Conservation (phyloP, 2,329 filamentous ascomycete genomes). For the Zymoseptoria brevis region DNA sequence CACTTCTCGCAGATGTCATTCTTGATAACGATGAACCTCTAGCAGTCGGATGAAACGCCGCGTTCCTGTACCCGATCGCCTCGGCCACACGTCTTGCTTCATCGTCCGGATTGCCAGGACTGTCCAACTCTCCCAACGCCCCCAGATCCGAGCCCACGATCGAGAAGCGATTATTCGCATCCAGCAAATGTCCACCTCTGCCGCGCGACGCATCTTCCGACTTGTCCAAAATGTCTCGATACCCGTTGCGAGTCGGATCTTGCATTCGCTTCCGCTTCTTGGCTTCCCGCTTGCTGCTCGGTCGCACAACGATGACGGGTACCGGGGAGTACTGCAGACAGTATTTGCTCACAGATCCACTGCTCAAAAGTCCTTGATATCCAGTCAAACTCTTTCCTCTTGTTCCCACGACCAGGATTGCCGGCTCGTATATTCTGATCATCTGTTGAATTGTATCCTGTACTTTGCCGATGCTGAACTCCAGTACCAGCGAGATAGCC, state of each 20-base stretch:
- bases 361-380: constrained; percentile 72
- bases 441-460: constrained; percentile 85
- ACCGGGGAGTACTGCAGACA: constrained; percentile 90
- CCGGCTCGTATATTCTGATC: constrained; percentile 86
- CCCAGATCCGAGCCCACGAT: constrained; percentile 33
- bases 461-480: constrained; percentile 82
- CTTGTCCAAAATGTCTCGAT: constrained; percentile 67
- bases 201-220: constrained; percentile 35
- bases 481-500: constrained; percentile 75
- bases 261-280: constrained; percentile 79
- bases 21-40: constrained; percentile 23
- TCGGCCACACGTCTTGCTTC: constrained; percentile 35
- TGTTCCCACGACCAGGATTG: constrained; percentile 84
- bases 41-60: neutral
- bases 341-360: constrained; percentile 84
- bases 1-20: constrained; percentile 21
- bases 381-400: constrained; percentile 76
- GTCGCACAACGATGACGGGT: constrained; percentile 84
- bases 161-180: constrained; percentile 42
- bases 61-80: constrained; percentile 28
- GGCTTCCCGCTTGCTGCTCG: constrained; percentile 77
- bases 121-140: constrained; percentile 23
- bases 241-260: constrained; percentile 67
- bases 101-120: constrained; percentile 25
- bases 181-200: constrained; percentile 47